phyloP scores from a whole-genome alignment of 305 asterid species.

The Solanum hybrid region DNA sequence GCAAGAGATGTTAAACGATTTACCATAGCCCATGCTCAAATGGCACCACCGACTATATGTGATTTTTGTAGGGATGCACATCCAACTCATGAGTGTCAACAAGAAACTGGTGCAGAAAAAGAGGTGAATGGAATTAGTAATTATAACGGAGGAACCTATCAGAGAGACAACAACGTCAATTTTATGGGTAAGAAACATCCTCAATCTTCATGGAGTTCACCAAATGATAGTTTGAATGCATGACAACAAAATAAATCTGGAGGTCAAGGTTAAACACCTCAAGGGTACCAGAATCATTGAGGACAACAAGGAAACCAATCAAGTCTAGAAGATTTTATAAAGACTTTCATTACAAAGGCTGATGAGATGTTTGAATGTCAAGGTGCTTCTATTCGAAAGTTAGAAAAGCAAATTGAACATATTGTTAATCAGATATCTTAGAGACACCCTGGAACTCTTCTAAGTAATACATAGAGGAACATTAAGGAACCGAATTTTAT shows the following conservation, averaged over 20 bases:
- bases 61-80: neutral
- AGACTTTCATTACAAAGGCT: neutral
- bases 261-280: neutral
- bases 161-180: neutral
- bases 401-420: neutral
- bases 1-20: neutral
- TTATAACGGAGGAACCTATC: neutral
- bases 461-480: neutral
- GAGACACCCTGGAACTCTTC: neutral
- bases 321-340: neutral
- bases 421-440: neutral
- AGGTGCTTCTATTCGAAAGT: neutral
- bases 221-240: neutral
- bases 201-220: neutral
- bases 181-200: neutral
- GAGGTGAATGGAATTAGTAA: neutral
- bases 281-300: neutral
- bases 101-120: neutral
- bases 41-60: neutral
- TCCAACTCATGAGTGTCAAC: neutral
- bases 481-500: too few relatives aligned
- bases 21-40: neutral
- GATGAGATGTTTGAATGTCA: neutral
- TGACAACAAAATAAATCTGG: neutral
- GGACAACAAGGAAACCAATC: neutral